phyloP scores from a whole-genome alignment of 225 moss, liverwort and hornwort species.

The Sphagnum tenellum region DNA sequence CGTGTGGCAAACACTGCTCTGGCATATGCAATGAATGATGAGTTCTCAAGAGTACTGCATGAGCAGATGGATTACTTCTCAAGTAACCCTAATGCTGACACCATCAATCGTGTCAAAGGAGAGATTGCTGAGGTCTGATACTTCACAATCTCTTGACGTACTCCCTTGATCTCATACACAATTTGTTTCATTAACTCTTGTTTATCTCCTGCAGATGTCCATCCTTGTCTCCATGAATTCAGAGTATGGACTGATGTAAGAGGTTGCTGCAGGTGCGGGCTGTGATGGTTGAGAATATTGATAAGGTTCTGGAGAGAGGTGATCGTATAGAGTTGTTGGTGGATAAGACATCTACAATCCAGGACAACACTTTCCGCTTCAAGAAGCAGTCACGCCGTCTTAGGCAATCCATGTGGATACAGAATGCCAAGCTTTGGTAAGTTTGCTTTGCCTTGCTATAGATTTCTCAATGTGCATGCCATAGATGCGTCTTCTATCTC shows the following conservation, averaged over 20 bases:
- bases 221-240: too few relatives aligned
- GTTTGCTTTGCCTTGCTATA: slow-evolving; percentile 4
- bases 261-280: slow-evolving; percentile 59
- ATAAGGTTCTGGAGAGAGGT: slow-evolving; percentile 97
- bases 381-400: slow-evolving; percentile 93
- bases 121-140: slow-evolving; percentile 69
- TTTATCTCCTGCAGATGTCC: too few relatives aligned
- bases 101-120: slow-evolving; percentile 94
- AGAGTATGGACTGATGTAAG: too few relatives aligned
- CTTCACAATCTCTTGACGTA: too few relatives aligned
- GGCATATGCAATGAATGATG: slow-evolving; percentile 93
- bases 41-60: slow-evolving; percentile 89
- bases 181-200: too few relatives aligned
- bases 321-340: slow-evolving; percentile 95
- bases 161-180: too few relatives aligned
- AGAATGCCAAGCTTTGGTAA: slow-evolving; percentile 92
- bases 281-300: slow-evolving; percentile 98
- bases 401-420: slow-evolving; percentile 90
- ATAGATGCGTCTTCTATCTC: too few relatives aligned
- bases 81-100: slow-evolving; percentile 78
- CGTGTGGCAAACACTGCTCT: slow-evolving; percentile 74
- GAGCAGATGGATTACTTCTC: slow-evolving; percentile 99
- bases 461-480: too few relatives aligned
- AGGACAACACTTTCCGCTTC: slow-evolving; percentile 87
- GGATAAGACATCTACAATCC: slow-evolving; percentile 92